Percentiles rank a stretch among this genome's conserved stretches.
Evolutionary conservation across 2,329 filamentous ascomycete genomes (phyloP).

Genomic region (Aspergillus ochraceoroseus): DNA sequence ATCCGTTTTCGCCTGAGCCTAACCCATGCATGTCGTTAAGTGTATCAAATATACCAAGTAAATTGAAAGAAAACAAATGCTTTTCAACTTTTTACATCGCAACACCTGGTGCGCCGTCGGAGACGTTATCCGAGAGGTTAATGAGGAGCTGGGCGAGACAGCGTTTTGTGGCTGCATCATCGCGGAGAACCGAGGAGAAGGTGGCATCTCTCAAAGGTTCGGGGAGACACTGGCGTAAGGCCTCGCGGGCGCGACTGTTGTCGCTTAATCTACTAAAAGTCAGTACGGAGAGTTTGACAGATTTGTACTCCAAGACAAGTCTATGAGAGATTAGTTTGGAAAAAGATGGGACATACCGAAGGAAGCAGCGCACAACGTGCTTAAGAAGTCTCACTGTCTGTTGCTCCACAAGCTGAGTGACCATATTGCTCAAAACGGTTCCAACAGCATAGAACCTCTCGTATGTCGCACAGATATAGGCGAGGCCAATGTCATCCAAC

Average conservation of each 20-base stretch:
- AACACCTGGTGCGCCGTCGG: slow-evolving; percentile 44
- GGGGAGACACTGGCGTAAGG: slow-evolving; percentile 88
- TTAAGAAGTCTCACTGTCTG: slow-evolving; percentile 94
- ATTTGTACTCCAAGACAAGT: no score
- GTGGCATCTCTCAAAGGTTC: slow-evolving; percentile 98
- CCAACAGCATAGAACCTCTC: slow-evolving; percentile 98
- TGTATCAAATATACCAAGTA: slow-evolving; percentile 33
- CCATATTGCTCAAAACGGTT: slow-evolving; percentile 97
- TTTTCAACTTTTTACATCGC: slow-evolving; percentile 37
- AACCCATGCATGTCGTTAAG: slow-evolving; percentile 42
- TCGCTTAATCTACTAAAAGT: slow-evolving; percentile 67
- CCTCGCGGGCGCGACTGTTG: slow-evolving; percentile 91
- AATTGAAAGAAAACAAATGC: slow-evolving; percentile 30
- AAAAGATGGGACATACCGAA: slow-evolving; percentile 60
- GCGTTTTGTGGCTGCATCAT: slow-evolving; percentile 95
- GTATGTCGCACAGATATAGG: slow-evolving; percentile 98
- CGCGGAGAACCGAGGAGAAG: slow-evolving; percentile 90
- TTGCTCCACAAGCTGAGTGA: slow-evolving; percentile 92
- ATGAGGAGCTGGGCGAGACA: slow-evolving; percentile 96
- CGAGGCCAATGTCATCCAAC: slow-evolving; percentile 90
- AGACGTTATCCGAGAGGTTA: slow-evolving; percentile 87
- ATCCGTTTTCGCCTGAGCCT: slow-evolving; percentile 40
- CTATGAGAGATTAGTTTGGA: background rate
- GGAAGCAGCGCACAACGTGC: slow-evolving; percentile 94
- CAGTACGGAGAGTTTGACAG: no score